Percentiles rank a stretch among this genome's conserved stretches.
Conservation (phyloP, 306 rosid species). For the Vigna radiata region DNA sequence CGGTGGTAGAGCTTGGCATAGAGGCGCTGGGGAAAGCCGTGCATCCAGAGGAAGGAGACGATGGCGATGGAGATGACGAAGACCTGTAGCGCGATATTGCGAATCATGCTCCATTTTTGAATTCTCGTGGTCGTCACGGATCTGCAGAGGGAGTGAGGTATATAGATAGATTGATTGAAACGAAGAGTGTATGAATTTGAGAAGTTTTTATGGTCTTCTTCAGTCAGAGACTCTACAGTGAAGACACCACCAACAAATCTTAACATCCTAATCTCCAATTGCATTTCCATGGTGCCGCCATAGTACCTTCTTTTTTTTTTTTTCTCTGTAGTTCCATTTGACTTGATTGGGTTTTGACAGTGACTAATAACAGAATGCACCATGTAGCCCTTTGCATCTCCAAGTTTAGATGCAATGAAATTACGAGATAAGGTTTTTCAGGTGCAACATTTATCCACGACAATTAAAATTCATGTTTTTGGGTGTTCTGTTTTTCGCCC, state of each 20-base stretch:
- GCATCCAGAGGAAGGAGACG: slow-evolving; percentile 63
- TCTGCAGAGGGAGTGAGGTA: background rate
- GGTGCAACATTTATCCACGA: slow-evolving; percentile 59
- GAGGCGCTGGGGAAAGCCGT: slow-evolving; percentile 65
- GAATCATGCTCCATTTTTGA: slow-evolving; percentile 49
- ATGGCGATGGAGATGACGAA: slow-evolving; percentile 48
- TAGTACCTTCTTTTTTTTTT: background rate
- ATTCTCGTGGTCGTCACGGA: background rate
- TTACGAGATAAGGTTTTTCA: slow-evolving; percentile 47
- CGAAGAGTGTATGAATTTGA: background rate
- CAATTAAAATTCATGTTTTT: slow-evolving; percentile 24
- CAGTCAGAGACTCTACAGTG: background rate
- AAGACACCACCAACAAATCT: background rate
- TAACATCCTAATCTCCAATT: too few relatives aligned
- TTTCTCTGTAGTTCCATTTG: background rate
- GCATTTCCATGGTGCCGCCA: background rate
- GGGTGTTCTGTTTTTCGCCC: slow-evolving; percentile 15
- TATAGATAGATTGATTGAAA: too few relatives aligned
- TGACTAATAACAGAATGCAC: slow-evolving; percentile 38
- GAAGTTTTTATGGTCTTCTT: background rate
- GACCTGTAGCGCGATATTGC: slow-evolving; percentile 67
- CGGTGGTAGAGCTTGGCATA: slow-evolving; percentile 66
- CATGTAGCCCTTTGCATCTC: slow-evolving; percentile 59
- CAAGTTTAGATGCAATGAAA: slow-evolving; percentile 56
- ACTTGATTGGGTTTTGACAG: background rate